Percentiles rank a stretch among this genome's conserved stretches.
These are phyloP conservation scores for Geotrichum europaeum DNA, from an alignment of 1,139 yeast species.

Conservation along the genomic window DNA sequence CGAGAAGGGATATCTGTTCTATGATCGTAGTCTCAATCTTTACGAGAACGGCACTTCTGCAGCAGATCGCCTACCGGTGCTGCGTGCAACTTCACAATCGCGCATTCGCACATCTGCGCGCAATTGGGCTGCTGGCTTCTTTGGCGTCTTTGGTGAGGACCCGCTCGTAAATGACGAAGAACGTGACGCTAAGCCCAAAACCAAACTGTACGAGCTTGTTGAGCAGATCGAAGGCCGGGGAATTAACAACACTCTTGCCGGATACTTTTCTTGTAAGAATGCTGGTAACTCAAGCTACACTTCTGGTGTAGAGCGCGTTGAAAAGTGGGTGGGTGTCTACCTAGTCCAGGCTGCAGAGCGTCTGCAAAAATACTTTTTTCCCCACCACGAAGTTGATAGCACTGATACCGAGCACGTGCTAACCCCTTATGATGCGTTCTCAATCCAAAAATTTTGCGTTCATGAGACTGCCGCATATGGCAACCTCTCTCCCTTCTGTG, in stretches of 20 bases:
- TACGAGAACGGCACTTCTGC: constrained; percentile 31
- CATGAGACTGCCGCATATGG: constrained; percentile 48
- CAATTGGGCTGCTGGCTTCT: constrained; percentile 44
- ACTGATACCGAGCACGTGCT: not conserved
- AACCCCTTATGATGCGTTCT: constrained; percentile 37
- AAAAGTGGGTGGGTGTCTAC: constrained; percentile 37
- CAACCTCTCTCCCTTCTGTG: constrained; percentile 41
- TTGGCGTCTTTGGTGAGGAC: constrained; percentile 35
- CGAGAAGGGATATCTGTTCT: constrained; percentile 22
- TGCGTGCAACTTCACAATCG: constrained; percentile 39
- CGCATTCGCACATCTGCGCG: constrained; percentile 39
- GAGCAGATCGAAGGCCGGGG: constrained; percentile 35
- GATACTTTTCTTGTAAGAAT: constrained; percentile 39
- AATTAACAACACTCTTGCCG: constrained; percentile 40
- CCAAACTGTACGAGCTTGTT: constrained; percentile 30
- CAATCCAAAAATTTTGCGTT: constrained; percentile 43
- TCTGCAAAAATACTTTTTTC: constrained; percentile 40
- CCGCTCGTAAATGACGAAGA: constrained; percentile 17
- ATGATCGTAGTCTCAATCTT: constrained; percentile 29
- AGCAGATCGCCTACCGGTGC: constrained; percentile 31
- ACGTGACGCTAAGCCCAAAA: not conserved
- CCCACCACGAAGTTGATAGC: constrained; percentile 31
- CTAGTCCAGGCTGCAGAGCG: constrained; percentile 40
- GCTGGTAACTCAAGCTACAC: constrained; percentile 25
- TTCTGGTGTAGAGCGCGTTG: constrained; percentile 24